Evolutionary conservation across 441 rosid genomes (phyloP).

Genomic region (Erysimum cheiri): DNA sequence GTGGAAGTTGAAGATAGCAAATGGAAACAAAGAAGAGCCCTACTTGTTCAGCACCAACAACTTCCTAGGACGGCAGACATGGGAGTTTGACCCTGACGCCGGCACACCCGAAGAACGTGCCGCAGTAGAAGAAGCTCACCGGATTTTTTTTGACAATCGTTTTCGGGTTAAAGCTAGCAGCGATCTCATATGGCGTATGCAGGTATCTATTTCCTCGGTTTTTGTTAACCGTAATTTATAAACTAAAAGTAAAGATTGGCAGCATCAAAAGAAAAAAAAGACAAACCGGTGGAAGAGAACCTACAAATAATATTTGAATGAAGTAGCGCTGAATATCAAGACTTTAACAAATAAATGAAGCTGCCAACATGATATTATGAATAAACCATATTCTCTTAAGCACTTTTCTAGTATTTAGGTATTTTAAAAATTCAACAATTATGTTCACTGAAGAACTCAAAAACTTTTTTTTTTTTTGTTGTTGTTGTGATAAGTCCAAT

Average conservation of each 20-base stretch:
- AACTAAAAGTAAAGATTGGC: neutral
- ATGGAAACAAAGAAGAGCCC: constrained; percentile 49
- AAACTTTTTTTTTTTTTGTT: neutral
- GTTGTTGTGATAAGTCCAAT: neutral
- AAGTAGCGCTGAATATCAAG: too few species aligned
- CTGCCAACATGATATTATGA: neutral
- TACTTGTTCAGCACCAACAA: constrained; percentile 63
- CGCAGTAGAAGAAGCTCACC: constrained; percentile 60
- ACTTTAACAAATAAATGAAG: neutral
- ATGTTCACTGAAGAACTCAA: neutral
- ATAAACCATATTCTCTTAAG: neutral
- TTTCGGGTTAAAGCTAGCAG: constrained; percentile 55
- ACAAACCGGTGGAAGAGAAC: neutral
- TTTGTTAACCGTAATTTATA: neutral
- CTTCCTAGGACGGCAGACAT: constrained; percentile 63
- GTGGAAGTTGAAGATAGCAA: constrained; percentile 69
- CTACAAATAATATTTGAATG: neutral
- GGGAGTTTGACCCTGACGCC: constrained; percentile 62
- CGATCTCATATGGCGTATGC: constrained; percentile 69
- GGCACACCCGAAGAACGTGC: constrained; percentile 56
- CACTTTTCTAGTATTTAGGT: neutral
- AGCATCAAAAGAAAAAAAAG: neutral
- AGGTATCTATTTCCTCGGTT: constrained; percentile 44
- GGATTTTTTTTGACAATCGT: constrained; percentile 49
- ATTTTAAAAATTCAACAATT: neutral